Conservation (phyloP, 805 yeast genomes). For the Jamesozyma jinghongensis region DNA sequence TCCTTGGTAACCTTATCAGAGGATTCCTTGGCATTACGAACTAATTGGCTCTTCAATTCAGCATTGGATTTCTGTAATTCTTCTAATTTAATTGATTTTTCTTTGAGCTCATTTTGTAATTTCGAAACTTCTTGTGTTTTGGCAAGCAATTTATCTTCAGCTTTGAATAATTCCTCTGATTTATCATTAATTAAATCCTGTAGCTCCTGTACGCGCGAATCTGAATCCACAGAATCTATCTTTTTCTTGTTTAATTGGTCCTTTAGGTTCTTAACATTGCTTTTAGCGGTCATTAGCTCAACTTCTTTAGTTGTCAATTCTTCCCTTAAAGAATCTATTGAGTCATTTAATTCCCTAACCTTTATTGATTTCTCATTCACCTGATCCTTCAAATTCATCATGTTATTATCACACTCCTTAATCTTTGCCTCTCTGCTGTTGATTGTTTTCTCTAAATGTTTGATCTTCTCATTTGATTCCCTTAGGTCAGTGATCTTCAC, state of each 20-base stretch:
- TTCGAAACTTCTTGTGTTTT: background rate
- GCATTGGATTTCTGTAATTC: background rate
- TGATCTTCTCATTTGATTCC: background rate
- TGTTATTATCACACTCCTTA: background rate
- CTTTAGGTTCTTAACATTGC: background rate
- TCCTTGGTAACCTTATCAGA: slow-evolving; percentile 3
- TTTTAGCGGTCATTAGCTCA: background rate
- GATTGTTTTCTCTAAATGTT: background rate
- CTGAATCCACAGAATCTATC: background rate
- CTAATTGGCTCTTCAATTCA: slow-evolving; percentile 2
- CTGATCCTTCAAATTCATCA: background rate
- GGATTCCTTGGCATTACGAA: slow-evolving; percentile 1
- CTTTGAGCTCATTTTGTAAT: background rate
- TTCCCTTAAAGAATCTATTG: background rate
- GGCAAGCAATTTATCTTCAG: too few relatives aligned
- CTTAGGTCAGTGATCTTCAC: background rate
- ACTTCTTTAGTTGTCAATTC: background rate
- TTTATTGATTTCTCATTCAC: background rate
- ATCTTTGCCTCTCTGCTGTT: background rate
- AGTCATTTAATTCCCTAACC: background rate
- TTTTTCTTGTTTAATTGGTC: background rate
- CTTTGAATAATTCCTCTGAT: too few relatives aligned
- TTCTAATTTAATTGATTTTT: background rate
- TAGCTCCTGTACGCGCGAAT: background rate
- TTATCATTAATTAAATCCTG: too few relatives aligned